Percentiles rank a stretch among this genome's conserved stretches.
phyloP scores from a whole-genome alignment of 2,329 filamentous ascomycete species.

The Cadophora sp. region DNA sequence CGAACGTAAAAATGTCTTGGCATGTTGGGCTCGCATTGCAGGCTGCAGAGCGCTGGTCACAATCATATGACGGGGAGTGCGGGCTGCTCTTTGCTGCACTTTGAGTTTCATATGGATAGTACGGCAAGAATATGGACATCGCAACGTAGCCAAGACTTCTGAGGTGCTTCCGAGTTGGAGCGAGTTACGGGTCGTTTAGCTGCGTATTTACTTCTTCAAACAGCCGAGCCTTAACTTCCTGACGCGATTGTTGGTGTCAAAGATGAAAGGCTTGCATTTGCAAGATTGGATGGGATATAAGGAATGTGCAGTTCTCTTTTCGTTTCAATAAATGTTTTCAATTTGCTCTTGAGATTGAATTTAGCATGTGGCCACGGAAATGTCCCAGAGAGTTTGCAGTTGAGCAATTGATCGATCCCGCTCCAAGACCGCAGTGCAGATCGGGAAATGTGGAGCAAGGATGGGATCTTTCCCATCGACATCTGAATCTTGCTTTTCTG shows the following conservation, averaged over 20 bases:
- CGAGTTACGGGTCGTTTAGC: not conserved
- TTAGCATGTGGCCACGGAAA: too few species aligned
- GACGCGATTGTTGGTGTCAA: not conserved
- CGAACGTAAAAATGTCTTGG: not conserved
- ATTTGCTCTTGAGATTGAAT: too few species aligned
- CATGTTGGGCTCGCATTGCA: conserved; percentile 3
- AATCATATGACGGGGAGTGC: conserved; percentile 10
- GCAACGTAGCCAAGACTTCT: not conserved
- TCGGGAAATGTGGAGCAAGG: not conserved
- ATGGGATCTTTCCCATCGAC: not conserved
- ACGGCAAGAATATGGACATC: not conserved
- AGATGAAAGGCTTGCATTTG: not conserved
- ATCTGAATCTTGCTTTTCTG: too few species aligned
- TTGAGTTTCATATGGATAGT: conserved; percentile 1
- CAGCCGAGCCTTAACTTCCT: not conserved
- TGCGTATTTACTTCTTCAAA: not conserved
- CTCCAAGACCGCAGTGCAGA: too few species aligned
- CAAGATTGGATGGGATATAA: not conserved
- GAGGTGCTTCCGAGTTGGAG: not conserved
- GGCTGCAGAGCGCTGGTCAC: conserved; percentile 1
- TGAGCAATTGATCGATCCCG: too few species aligned
- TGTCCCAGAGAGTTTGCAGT: too few species aligned
- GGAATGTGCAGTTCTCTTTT: not conserved
- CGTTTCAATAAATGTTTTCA: too few species aligned
- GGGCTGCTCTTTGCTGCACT: not conserved